Evolutionary conservation across 305 asterid species (phyloP).

Genomic region (Fraxinus velutina): DNA sequence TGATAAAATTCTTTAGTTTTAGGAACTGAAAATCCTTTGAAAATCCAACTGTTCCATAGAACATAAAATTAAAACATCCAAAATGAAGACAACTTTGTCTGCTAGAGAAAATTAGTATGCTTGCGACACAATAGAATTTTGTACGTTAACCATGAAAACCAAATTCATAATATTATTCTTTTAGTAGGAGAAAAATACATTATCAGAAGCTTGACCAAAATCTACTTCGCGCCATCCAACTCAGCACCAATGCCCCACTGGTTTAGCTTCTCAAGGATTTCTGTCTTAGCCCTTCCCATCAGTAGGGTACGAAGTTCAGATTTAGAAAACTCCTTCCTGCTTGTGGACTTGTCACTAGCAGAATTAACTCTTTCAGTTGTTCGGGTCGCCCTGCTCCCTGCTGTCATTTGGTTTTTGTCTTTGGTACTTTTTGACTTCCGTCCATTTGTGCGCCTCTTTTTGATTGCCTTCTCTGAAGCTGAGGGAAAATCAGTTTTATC

Average conservation of each 20-base stretch:
- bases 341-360: constrained; percentile 10
- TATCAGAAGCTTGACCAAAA: not conserved
- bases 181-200: not conserved
- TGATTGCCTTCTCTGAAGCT: not conserved
- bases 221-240: not conserved
- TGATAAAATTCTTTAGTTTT: not conserved
- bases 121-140: not conserved
- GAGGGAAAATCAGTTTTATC: not conserved
- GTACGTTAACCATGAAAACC: not conserved
- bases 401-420: constrained; percentile 13
- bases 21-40: not conserved
- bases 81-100: not conserved
- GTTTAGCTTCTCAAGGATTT: constrained; percentile 35
- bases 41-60: not conserved
- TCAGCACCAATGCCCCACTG: constrained; percentile 30
- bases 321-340: constrained; percentile 19
- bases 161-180: not conserved
- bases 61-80: not conserved
- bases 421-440: not conserved
- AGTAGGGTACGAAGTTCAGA: constrained; percentile 32
- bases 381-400: constrained; percentile 8
- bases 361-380: constrained; percentile 15
- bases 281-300: constrained; percentile 44
- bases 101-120: not conserved
- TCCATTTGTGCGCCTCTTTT: not conserved